These are phyloP conservation scores for Kondoa malvinella DNA, from an alignment of 768 basidiomycete species.

Conservation along the genomic window DNA sequence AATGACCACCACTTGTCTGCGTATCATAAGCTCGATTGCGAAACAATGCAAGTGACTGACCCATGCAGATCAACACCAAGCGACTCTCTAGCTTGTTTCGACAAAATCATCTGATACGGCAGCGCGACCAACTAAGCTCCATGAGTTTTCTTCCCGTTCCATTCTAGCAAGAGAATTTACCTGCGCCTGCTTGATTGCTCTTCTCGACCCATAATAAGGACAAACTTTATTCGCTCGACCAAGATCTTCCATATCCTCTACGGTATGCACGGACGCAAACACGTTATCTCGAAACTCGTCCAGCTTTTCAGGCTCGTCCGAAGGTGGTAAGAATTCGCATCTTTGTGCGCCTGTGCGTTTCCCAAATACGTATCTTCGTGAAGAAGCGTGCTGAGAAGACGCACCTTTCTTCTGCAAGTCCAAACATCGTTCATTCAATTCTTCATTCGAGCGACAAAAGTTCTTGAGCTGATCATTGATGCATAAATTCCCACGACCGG, in stretches of 20 bases:
- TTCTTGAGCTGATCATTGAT: conserved; percentile 64
- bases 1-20: conserved; percentile 63
- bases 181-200: conserved; percentile 78
- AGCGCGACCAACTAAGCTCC: conserved; percentile 87
- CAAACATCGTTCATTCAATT: conserved; percentile 23
- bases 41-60: conserved; percentile 37
- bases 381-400: not conserved
- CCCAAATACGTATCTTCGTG: too few species aligned
- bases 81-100: conserved; percentile 62
- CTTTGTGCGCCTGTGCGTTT: conserved; percentile 41
- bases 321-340: conserved; percentile 58
- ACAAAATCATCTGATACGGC: conserved; percentile 81
- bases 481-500: conserved; percentile 77
- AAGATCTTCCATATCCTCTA: conserved; percentile 67
- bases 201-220: conserved; percentile 80
- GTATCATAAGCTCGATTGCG: conserved; percentile 49
- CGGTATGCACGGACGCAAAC: conserved; percentile 73
- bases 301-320: conserved; percentile 52
- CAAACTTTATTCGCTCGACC: conserved; percentile 58
- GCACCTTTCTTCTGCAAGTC: conserved; percentile 24
- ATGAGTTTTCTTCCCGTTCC: too few species aligned
- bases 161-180: too few species aligned
- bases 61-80: conserved; percentile 45
- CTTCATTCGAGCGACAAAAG: conserved; percentile 37
- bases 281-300: conserved; percentile 75